phyloP scores from a whole-genome alignment of 208 protist species.

The Crithidia brevicula region DNA sequence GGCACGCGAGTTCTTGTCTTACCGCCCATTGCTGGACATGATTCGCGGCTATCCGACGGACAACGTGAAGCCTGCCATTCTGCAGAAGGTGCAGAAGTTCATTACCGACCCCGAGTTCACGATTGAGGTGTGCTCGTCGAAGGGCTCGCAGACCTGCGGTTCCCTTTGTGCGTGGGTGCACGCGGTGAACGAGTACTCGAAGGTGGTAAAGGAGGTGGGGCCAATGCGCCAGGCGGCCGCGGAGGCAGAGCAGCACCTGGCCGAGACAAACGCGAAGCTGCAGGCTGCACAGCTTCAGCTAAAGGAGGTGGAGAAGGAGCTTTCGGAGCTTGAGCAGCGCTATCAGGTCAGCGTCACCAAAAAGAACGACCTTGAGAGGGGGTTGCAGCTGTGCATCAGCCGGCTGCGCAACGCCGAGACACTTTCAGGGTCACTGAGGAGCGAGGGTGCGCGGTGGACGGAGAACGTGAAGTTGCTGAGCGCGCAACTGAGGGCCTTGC shows the following conservation, averaged over 20 bases:
- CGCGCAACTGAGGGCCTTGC: conserved; percentile 72
- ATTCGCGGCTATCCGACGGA: conserved; percentile 96
- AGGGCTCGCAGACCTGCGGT: conserved; percentile 95
- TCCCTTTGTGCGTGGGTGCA: conserved; percentile 96
- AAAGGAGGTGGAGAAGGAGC: conserved; percentile 91
- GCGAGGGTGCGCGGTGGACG: conserved; percentile 95
- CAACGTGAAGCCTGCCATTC: conserved; percentile 89
- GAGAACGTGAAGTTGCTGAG: conserved; percentile 88
- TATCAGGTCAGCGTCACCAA: conserved; percentile 88
- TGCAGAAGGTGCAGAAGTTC: conserved; percentile 95
- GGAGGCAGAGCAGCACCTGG: conserved; percentile 89
- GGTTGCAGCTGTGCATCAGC: conserved; percentile 83
- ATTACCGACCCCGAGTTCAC: conserved; percentile 95
- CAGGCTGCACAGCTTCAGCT: conserved; percentile 89
- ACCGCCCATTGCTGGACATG: conserved; percentile 94
- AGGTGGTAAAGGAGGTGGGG: conserved; percentile 96
- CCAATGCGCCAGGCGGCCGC: conserved; percentile 94
- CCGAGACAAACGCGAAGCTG: conserved; percentile 90
- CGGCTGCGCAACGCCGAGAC: conserved; percentile 95
- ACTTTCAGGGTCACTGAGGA: conserved; percentile 93
- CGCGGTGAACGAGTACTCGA: conserved; percentile 96
- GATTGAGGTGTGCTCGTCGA: conserved; percentile 90
- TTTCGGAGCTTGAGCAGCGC: conserved; percentile 87
- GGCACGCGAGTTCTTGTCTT: conserved; percentile 91
- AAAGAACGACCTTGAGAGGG: conserved; percentile 91